A percentile compares a stretch with the other conserved stretches of the same genome.
Conservation (phyloP, 345 rosid genomes). For the Lepidium didymum region DNA sequence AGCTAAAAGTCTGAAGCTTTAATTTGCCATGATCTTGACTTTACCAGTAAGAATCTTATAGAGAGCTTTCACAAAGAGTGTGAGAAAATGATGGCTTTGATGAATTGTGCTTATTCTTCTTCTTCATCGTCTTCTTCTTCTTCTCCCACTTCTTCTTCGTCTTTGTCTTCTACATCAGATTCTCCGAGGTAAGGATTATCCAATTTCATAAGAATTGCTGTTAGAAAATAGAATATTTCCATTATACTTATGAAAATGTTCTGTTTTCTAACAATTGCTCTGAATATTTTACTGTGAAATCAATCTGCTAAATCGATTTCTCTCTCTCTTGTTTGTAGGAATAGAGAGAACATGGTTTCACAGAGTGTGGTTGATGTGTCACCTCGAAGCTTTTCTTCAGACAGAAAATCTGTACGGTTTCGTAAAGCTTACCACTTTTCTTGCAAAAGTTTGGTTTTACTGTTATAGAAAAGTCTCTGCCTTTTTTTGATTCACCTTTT, state of each 20-base stretch:
- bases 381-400: constrained; percentile 40
- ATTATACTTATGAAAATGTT: no score
- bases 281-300: not conserved
- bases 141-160: constrained; percentile 29
- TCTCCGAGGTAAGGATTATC: constrained; percentile 33
- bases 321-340: not conserved
- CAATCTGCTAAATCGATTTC: not conserved
- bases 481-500: constrained; percentile 3
- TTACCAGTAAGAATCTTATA: not conserved
- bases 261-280: no score
- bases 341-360: constrained; percentile 15
- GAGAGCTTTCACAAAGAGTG: no score
- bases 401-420: constrained; percentile 42
- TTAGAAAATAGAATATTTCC: no score
- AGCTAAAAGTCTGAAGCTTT: constrained; percentile 17
- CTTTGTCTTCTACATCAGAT: not conserved
- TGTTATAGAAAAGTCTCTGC: not conserved
- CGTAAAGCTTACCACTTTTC: not conserved
- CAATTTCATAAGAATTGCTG: not conserved
- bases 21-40: constrained; percentile 7
- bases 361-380: constrained; percentile 38
- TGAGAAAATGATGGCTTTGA: constrained; percentile 37
- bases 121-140: constrained; percentile 40
- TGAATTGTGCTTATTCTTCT: constrained; percentile 42
- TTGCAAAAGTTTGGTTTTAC: not conserved